These are phyloP conservation scores for Lentinula novae-zelandiae DNA, from an alignment of 1,284 basidiomycete genomes.

Conservation along the genomic window DNA sequence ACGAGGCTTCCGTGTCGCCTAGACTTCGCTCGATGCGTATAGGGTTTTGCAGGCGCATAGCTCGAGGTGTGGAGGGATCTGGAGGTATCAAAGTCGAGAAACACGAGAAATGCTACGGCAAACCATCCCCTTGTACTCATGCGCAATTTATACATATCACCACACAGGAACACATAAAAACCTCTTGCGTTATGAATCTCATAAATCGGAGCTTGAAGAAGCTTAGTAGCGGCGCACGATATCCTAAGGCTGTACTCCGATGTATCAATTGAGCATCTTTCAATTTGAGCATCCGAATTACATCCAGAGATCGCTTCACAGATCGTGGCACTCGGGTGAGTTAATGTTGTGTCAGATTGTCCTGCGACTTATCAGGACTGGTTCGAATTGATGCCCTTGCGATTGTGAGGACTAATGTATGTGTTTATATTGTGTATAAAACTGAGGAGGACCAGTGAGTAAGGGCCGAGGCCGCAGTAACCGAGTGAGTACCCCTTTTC, in stretches of 20 bases:
- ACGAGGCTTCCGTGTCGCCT: constrained; percentile 66
- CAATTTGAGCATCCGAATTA: neutral
- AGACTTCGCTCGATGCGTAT: constrained; percentile 42
- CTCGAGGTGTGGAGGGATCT: neutral
- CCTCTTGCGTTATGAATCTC: neutral
- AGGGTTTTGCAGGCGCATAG: constrained; percentile 23
- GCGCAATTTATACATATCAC: neutral
- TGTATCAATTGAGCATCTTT: neutral
- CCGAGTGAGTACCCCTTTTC: too few species aligned
- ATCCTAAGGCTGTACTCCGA: neutral
- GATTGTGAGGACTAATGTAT: too few species aligned
- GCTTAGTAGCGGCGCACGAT: neutral
- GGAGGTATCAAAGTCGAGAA: neutral
- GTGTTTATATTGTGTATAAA: too few species aligned
- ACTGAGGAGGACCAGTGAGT: too few species aligned
- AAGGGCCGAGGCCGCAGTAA: too few species aligned
- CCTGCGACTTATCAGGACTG: too few species aligned
- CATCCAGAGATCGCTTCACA: too few species aligned
- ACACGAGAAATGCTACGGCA: neutral
- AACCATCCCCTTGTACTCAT: neutral
- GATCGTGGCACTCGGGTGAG: too few species aligned
- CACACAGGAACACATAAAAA: neutral
- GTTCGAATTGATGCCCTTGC: too few species aligned
- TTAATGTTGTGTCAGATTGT: too few species aligned
- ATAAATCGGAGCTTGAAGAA: neutral